A percentile compares a stretch with the other conserved stretches of the same genome.
phyloP scores from a whole-genome alignment of 805 yeast species.

The Ogataea saltuana region DNA sequence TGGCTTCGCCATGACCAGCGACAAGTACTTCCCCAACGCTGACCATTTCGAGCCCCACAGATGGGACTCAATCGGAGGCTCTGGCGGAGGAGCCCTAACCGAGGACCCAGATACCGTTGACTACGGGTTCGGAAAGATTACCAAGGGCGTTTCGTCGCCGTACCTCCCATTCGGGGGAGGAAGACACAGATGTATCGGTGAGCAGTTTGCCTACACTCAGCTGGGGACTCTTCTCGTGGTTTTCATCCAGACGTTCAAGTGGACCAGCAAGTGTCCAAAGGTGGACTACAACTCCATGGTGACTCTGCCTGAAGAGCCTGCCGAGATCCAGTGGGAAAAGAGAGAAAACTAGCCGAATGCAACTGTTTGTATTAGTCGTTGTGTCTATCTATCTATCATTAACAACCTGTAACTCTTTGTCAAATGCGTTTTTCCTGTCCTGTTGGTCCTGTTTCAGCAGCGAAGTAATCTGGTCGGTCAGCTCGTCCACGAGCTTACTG shows the following conservation, averaged over 20 bases:
- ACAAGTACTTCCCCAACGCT: conserved; percentile 78
- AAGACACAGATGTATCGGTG: conserved; percentile 99
- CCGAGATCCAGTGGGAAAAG: conserved; percentile 69
- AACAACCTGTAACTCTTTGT: conserved; percentile 34
- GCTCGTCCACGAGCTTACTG: conserved; percentile 54
- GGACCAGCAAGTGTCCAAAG: conserved; percentile 68
- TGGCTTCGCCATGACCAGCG: conserved; percentile 82
- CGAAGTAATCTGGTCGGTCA: conserved; percentile 64
- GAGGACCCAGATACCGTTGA: conserved; percentile 55
- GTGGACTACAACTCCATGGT: conserved; percentile 91
- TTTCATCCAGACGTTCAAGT: conserved; percentile 71
- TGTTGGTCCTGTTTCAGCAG: conserved; percentile 55
- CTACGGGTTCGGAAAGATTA: conserved; percentile 95
- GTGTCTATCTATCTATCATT: conserved; percentile 30
- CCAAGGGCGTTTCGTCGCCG: conserved; percentile 95
- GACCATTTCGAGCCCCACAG: conserved; percentile 77
- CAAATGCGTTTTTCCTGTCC: conserved; percentile 24
- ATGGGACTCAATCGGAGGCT: conserved; percentile 55
- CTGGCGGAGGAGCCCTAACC: conserved; percentile 41
- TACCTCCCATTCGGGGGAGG: conserved; percentile 99
- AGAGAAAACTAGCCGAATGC: conserved; percentile 41
- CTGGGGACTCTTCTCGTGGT: conserved; percentile 80
- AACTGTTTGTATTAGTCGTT: too few relatives aligned
- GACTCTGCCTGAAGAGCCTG: conserved; percentile 81
- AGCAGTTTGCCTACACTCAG: conserved; percentile 95